Base-by-base conservation (phyloP, 2,329 filamentous ascomycete species). In the Fusarium tanahbumbuense region DNA sequence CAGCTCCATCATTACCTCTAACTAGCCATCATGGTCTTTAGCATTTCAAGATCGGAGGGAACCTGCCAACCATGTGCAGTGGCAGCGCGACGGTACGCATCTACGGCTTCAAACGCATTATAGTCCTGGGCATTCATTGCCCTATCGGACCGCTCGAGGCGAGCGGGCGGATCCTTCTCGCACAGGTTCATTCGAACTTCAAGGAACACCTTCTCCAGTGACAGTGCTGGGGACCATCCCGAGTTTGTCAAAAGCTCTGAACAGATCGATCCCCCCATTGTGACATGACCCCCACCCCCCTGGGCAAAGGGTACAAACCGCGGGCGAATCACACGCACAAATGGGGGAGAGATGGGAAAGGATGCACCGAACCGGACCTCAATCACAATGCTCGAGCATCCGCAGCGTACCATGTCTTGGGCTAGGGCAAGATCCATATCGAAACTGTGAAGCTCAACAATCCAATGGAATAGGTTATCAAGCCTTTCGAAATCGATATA, bases 211-310 rank as follows among this genome's bases (percentile, higher is more conserved):
- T 89, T 91, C 77, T 97, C 94, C 70, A 97, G 89, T 20, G 87
- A 89, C 53, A 86, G 88, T 2, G 87, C 89, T 0, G 92, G 89
- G 23, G 86, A 89, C 94, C 94, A 98, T 27, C 94, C 94, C 9
- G 88, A 88, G 78, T 91, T 93, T 2, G 94, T 97, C 67, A 97
- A 84, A 7, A 96, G 84, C 79, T 96, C 91, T 89, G 97, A 94
- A 78, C 88, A 89, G 81, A 98, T 88, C 2, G 94, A 92, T 3
- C 94, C 94, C 25, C 94, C 94, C 3, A 85, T 82, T 0, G 94
- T 97, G 64, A 98, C 91, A 77, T 97, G 93, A 1, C 94, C 94
- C 25, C 94, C 94, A 22, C 94, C 94, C 7, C 93, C 93, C 7
- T 83, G 73, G 27, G 82, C 77, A 75, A 95, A 95, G 3, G 88